Conservation (phyloP, 2,329 filamentous ascomycete genomes). For the Arthrobotrys sinensis region DNA sequence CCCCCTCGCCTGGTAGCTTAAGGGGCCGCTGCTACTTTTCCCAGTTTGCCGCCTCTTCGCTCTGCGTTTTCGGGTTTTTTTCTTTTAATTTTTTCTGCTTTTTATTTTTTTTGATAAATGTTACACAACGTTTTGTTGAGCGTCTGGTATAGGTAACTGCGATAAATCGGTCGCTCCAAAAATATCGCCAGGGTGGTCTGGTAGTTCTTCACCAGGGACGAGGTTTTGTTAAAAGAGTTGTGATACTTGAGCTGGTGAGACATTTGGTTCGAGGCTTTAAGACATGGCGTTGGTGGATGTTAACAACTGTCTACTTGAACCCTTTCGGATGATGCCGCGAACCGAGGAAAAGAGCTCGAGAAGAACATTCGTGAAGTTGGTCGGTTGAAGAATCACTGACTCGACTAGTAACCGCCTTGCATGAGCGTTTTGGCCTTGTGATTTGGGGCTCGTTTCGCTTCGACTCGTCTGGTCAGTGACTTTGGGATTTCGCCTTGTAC, state of each 20-base stretch:
- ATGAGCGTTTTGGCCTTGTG: constrained; percentile 31
- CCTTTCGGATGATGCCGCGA: constrained; percentile 20
- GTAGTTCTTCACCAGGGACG: not conserved
- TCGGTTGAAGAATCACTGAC: constrained; percentile 28
- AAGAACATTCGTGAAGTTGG: constrained; percentile 4
- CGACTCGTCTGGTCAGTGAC: not conserved
- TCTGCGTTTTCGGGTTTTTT: constrained; percentile 4
- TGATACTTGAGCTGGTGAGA: constrained; percentile 27
- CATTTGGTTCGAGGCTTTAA: constrained; percentile 19
- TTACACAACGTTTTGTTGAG: constrained; percentile 56
- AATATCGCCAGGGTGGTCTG: constrained; percentile 20
- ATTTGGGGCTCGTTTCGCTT: constrained; percentile 26
- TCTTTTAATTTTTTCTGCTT: constrained; percentile 2
- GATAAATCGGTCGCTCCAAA: constrained; percentile 18
- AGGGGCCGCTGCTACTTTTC: not conserved
- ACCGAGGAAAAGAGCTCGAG: constrained; percentile 6
- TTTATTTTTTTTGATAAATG: constrained; percentile 16
- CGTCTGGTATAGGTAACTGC: constrained; percentile 13
- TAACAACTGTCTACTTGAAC: constrained; percentile 11
- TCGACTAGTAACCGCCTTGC: constrained; percentile 34
- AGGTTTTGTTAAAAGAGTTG: constrained; percentile 15
- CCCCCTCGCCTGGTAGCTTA: constrained; percentile 15
- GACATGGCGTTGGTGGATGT: constrained; percentile 9
- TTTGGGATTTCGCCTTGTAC: constrained; percentile 5
- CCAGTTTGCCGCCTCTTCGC: not conserved